Percentiles rank a stretch among this genome's conserved stretches.
phyloP scores from a whole-genome alignment of 192 early-diverging fungal species.

The Kappamyces sp. region DNA sequence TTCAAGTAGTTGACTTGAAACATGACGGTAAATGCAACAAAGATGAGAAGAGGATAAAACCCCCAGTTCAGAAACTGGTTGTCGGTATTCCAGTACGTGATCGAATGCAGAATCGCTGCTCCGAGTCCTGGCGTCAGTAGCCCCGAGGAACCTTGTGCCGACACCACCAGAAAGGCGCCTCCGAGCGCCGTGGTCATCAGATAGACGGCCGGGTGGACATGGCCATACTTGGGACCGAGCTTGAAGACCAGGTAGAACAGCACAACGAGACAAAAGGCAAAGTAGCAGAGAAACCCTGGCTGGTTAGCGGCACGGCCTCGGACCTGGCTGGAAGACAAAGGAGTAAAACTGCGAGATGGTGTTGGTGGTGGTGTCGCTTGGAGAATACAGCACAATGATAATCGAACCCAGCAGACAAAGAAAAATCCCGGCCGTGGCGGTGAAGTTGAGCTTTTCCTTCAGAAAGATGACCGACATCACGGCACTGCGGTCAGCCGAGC shows the following conservation, averaged over 20 bases:
- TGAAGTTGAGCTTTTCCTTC: conserved; percentile 52
- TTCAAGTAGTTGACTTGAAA: conserved; percentile 23
- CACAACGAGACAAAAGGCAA: conserved; percentile 30
- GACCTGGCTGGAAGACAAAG: conserved; percentile 55
- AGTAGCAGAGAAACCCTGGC: conserved; percentile 48
- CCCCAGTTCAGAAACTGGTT: conserved; percentile 54
- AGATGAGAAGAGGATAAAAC: conserved; percentile 16
- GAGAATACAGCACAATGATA: conserved; percentile 47
- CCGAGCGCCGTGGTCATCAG: conserved; percentile 44
- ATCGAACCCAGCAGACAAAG: conserved; percentile 58
- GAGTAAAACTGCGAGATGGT: conserved; percentile 44
- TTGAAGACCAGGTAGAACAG: conserved; percentile 43
- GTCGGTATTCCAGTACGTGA: conserved; percentile 34
- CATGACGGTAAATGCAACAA: conserved; percentile 25
- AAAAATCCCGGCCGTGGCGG: conserved; percentile 55
- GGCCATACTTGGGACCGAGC: conserved; percentile 53
- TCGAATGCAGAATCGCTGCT: conserved; percentile 23
- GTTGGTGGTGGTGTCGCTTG: conserved; percentile 31
- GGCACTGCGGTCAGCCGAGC: conserved; percentile 34
- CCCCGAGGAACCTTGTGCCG: conserved; percentile 1
- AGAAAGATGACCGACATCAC: conserved; percentile 54
- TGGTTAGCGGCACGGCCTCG: background rate
- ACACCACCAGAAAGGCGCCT: conserved; percentile 40
- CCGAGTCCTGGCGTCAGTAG: conserved; percentile 10
- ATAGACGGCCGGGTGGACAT: conserved; percentile 43